These are phyloP conservation scores for Leucoagaricus sp. DNA, from an alignment of 1,284 basidiomycete species.

Conservation along the genomic window DNA sequence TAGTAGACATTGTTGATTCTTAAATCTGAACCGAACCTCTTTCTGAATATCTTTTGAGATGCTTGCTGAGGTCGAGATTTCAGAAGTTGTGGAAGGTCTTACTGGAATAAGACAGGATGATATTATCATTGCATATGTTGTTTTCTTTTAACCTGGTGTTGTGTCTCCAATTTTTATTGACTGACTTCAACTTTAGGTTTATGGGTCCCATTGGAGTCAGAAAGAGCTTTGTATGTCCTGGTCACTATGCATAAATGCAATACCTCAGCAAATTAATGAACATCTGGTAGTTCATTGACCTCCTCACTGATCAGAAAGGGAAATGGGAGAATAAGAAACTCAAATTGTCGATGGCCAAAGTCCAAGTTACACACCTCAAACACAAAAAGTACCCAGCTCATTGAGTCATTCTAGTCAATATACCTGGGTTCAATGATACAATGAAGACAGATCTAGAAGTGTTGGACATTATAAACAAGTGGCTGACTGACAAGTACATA, in stretches of 20 bases:
- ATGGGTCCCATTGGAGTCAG: conserved; percentile 15
- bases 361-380: conserved; percentile 4
- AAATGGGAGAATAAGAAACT: not conserved
- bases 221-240: conserved; percentile 13
- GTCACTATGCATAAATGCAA: not conserved
- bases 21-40: too few relatives aligned
- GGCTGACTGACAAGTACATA: too few relatives aligned
- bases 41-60: too few relatives aligned
- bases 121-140: conserved; percentile 15
- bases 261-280: not conserved
- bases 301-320: conserved; percentile 5
- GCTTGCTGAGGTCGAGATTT: too few relatives aligned
- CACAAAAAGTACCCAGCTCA: not conserved
- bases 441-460: too few relatives aligned
- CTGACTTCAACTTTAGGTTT: too few relatives aligned
- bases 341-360: not conserved
- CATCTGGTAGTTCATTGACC: conserved; percentile 7
- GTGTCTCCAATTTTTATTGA: not conserved
- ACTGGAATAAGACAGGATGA: conserved; percentile 3
- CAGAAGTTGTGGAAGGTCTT: not conserved
- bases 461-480: too few relatives aligned
- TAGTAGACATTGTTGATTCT: too few relatives aligned
- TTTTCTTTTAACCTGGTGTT: too few relatives aligned
- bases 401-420: conserved; percentile 19
- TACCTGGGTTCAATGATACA: conserved; percentile 23